Evolutionary conservation across 2,329 filamentous ascomycete species (phyloP).

Genomic region (Colletotrichum tabaci): DNA sequence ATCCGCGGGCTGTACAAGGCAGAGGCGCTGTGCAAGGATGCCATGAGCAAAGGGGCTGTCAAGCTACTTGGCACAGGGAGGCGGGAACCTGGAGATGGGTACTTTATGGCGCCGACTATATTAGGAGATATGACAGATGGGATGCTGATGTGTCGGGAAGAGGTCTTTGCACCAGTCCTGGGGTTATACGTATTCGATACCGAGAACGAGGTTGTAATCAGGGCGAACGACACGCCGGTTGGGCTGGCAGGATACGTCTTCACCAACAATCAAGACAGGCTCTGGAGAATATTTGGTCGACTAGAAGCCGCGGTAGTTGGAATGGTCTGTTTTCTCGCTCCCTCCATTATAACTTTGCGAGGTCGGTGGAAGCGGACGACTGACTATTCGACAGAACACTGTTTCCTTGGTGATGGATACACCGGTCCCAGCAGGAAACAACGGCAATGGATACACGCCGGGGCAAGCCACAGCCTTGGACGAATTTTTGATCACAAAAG

Average conservation of each 20-base stretch:
- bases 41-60: conserved; percentile 73
- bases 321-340: conserved; percentile 49
- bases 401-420: conserved; percentile 30
- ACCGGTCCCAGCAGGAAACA: conserved; percentile 6
- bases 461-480: conserved; percentile 25
- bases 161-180: conserved; percentile 84
- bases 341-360: no score
- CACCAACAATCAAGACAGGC: conserved; percentile 60
- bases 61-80: conserved; percentile 68
- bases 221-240: conserved; percentile 79
- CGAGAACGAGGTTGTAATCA: conserved; percentile 78
- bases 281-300: conserved; percentile 61
- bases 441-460: conserved; percentile 26
- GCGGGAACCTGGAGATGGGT: conserved; percentile 74
- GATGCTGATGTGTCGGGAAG: conserved; percentile 78
- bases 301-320: conserved; percentile 78
- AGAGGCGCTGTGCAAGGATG: conserved; percentile 73
- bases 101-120: conserved; percentile 82
- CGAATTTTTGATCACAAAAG: conserved; percentile 35
- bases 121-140: conserved; percentile 76
- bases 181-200: conserved; percentile 79
- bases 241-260: conserved; percentile 85
- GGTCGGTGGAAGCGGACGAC: not conserved
- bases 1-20: conserved; percentile 52
- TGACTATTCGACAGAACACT: conserved; percentile 30